Evolutionary conservation across 768 basidiomycete species (phyloP).

Genomic region (Mycena chlorophos): DNA sequence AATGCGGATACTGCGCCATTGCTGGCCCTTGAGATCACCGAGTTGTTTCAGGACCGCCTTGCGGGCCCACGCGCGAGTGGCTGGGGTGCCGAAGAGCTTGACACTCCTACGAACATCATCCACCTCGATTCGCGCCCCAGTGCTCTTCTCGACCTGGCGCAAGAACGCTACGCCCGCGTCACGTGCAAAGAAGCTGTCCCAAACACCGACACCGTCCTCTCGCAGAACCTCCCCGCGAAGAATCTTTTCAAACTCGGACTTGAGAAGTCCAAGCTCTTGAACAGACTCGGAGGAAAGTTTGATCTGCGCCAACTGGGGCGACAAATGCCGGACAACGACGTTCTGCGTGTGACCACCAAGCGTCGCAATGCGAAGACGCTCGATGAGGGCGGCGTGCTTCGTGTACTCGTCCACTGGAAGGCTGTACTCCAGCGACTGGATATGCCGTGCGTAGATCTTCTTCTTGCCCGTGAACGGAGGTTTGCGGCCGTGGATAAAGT

Average conservation of each 20-base stretch:
- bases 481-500: slow-evolving; percentile 46
- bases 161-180: slow-evolving; percentile 47
- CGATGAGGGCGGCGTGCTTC: slow-evolving; percentile 46
- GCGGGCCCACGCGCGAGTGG: slow-evolving; percentile 41
- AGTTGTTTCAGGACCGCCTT: slow-evolving; percentile 50
- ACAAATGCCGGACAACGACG: slow-evolving; percentile 20
- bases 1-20: slow-evolving; percentile 47
- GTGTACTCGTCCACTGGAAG: slow-evolving; percentile 40
- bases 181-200: slow-evolving; percentile 64
- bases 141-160: slow-evolving; percentile 40
- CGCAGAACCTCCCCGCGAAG: slow-evolving; percentile 60
- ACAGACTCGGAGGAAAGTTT: slow-evolving; percentile 52
- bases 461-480: slow-evolving; percentile 48
- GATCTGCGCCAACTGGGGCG: slow-evolving; percentile 34
- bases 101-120: slow-evolving; percentile 46
- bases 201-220: slow-evolving; percentile 52
- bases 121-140: slow-evolving; percentile 44
- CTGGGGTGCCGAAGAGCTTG: slow-evolving; percentile 53
- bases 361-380: slow-evolving; percentile 39
- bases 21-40: slow-evolving; percentile 41
- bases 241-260: slow-evolving; percentile 60
- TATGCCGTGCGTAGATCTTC: slow-evolving; percentile 50
- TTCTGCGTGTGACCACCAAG: slow-evolving; percentile 31
- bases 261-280: slow-evolving; percentile 54
- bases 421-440: slow-evolving; percentile 50